These are phyloP conservation scores for Mucor lusitanicus DNA, from an alignment of 371 early-diverging fungal genomes.

Conservation along the genomic window DNA sequence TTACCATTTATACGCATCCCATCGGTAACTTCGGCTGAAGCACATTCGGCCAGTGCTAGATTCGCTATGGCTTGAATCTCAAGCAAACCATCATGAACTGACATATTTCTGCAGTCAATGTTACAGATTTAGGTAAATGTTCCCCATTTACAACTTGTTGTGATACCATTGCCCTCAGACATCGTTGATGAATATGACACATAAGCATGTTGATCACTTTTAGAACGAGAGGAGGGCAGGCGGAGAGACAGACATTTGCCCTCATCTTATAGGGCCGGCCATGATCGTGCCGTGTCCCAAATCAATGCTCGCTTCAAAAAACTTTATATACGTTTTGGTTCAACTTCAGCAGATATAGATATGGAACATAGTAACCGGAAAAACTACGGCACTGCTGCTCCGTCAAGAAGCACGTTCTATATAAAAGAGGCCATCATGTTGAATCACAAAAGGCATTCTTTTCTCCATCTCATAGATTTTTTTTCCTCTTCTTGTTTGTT, in stretches of 20 bases:
- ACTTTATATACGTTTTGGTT: neutral
- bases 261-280: neutral
- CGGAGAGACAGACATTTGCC: neutral
- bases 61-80: neutral
- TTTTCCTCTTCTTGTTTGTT: neutral
- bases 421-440: slow-evolving; percentile 1
- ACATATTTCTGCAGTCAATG: neutral
- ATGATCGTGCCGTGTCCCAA: neutral
- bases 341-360: neutral
- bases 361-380: neutral
- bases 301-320: neutral
- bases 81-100: neutral
- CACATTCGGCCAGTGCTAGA: neutral
- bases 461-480: neutral
- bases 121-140: neutral
- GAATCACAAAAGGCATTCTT: neutral
- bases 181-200: neutral
- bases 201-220: neutral
- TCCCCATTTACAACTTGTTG: neutral
- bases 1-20: too few relatives aligned
- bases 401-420: neutral
- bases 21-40: neutral
- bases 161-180: neutral
- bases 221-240: neutral
- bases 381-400: slow-evolving; percentile 8